Evolutionary conservation across 106 monocot species (phyloP).

Genomic region (Amphibolis antarctica): DNA sequence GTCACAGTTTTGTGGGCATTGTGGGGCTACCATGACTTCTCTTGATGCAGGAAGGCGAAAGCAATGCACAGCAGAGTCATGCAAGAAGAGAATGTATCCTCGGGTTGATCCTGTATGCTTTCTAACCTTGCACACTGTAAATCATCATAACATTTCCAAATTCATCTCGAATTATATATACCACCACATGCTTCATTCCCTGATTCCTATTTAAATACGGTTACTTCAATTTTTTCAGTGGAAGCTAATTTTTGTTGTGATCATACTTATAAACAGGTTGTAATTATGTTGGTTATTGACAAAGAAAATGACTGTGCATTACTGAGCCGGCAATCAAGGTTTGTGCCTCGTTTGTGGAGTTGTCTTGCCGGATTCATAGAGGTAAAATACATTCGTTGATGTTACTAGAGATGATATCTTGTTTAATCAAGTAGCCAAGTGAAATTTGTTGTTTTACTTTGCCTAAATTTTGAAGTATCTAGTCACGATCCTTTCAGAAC

Average conservation of each 20-base stretch:
- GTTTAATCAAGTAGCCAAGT: no score
- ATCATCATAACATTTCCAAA: no score
- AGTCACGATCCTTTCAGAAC: no score
- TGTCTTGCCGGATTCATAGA: conserved; percentile 95
- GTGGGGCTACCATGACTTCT: conserved; percentile 40
- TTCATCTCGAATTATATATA: no score
- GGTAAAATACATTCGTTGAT: conserved; percentile 21
- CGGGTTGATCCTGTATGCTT: conserved; percentile 73
- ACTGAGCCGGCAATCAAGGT: conserved; percentile 84
- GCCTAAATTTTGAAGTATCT: no score
- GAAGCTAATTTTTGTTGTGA: not conserved
- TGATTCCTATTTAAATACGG: no score
- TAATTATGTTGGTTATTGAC: conserved; percentile 95
- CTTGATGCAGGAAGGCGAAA: conserved; percentile 70
- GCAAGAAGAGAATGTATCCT: conserved; percentile 79
- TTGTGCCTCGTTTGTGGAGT: conserved; percentile 98
- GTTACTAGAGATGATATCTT: no score
- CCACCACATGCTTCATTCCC: not conserved
- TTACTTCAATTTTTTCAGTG: no score
- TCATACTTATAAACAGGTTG: conserved; percentile 43
- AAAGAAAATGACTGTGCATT: conserved; percentile 78
- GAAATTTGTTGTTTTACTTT: no score
- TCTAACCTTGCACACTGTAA: no score
- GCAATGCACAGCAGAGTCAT: conserved; percentile 68
- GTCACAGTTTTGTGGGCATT: conserved; percentile 70